Base-by-base conservation (phyloP, 148 eudicot genomes). In the Camellia granthamiana region DNA sequence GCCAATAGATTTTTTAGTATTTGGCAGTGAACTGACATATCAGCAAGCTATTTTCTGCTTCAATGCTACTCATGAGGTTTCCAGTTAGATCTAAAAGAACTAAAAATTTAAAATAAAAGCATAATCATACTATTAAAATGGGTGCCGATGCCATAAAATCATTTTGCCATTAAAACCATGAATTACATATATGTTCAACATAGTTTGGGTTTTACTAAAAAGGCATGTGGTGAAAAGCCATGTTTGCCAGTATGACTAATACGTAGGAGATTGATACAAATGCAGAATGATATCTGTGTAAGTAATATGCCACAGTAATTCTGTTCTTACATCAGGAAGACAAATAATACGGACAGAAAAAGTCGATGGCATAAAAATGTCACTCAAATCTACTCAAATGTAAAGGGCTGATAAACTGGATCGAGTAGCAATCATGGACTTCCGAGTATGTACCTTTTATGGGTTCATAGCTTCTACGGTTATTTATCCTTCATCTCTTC, bases 401-500 rank as follows among this genome's bases (percentile, higher is more conserved):
- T 74, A 56, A 44, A 74, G 3, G 6, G 51, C 6, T 47, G 75
- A 43, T 38, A 68, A 75, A 75, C 74, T 81, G 46, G 69, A 67
- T 43, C 16, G 38, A 51, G 79, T 44, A 80, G 44, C 7, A 21
- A 41, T 44, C 67, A 73, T 0, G 54, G 44, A 19, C 70, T 66
- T 68, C 62, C 60, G 42, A 30, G 68, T 59, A 59, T 1, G 14
- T 1, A 4, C 58, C 46, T 23, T 59, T 30, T 41, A 15, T 56
- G 30, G 47, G 47, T 41, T 38, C 4, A 41, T 21, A 15, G 64
- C 65, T 59, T 75, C 66, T 59, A 19, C 78, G 13, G 12, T 46
- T 73, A 43, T 73, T 23, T 72, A 43, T 56, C 73, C 73, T 82
- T 79, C 51, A 12, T 62, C 51, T 85, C 87, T 18, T 89, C 88